phyloP scores from a whole-genome alignment of 345 rosid species.

The Citrus sp. region DNA sequence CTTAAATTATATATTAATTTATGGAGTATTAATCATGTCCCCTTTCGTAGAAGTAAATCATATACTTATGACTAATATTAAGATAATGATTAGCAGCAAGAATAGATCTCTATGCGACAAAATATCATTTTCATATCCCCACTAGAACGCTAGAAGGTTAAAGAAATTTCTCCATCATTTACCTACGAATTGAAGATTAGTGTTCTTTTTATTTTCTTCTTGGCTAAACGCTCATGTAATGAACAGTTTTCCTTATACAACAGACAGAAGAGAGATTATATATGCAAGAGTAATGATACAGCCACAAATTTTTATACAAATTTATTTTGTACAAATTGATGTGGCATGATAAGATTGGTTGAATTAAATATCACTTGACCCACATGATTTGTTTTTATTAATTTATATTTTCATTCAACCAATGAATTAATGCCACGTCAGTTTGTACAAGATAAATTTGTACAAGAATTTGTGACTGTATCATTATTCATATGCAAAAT shows the following conservation, averaged over 20 bases:
- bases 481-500: neutral
- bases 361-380: too few species aligned
- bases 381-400: too few species aligned
- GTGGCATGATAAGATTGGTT: too few species aligned
- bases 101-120: neutral
- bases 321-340: too few species aligned
- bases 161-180: constrained; percentile 14
- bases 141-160: neutral
- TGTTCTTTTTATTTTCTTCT: neutral
- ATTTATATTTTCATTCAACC: too few species aligned
- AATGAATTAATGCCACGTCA: too few species aligned
- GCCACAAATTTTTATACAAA: too few species aligned
- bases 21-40: neutral
- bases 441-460: too few species aligned
- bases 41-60: neutral
- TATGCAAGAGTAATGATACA: too few species aligned
- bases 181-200: neutral
- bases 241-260: neutral
- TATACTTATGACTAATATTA: neutral
- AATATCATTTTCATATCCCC: neutral
- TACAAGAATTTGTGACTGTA: too few species aligned
- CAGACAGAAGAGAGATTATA: neutral
- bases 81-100: neutral
- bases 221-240: neutral
- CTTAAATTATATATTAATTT: neutral